Conservation (phyloP, 2,329 filamentous ascomycete species). For the Microascus cirrosus region DNA sequence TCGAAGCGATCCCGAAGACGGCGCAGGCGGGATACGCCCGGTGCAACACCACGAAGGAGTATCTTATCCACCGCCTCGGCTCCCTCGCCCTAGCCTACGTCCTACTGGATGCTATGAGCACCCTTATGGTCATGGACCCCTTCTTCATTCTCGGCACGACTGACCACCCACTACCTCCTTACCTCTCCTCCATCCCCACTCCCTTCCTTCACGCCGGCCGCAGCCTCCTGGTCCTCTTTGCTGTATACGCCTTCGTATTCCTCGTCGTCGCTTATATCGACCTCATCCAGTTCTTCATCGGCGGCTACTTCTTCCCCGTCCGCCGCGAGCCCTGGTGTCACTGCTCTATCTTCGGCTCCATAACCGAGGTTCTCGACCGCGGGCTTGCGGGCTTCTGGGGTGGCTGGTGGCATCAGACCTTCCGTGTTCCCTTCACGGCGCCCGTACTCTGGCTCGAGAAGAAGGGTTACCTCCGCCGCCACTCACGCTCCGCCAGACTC, state of each 20-base stretch:
- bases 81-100: constrained; percentile 49
- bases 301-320: constrained; percentile 39
- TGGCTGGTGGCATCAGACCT: constrained; percentile 83
- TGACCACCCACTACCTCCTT: constrained; percentile 24
- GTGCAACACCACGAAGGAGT: constrained; percentile 25
- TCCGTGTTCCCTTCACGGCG: constrained; percentile 60
- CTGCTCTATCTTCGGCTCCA: constrained; percentile 44
- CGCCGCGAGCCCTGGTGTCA: constrained; percentile 39
- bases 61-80: constrained; percentile 32
- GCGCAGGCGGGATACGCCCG: constrained; percentile 35
- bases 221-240: constrained; percentile 40
- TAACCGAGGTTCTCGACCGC: constrained; percentile 45
- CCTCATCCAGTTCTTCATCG: constrained; percentile 38
- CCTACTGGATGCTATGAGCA: constrained; percentile 57
- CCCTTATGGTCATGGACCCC: constrained; percentile 61
- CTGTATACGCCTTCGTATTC: constrained; percentile 48
- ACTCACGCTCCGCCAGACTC: constrained; percentile 14
- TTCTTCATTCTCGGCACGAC: constrained; percentile 54
- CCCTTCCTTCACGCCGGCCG: constrained; percentile 42
- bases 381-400: constrained; percentile 79
- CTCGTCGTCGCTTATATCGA: constrained; percentile 50
- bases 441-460: constrained; percentile 38
- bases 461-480: constrained; percentile 23
- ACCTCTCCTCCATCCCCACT: constrained; percentile 28
- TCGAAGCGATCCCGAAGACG: constrained; percentile 26